Conservation (phyloP, 208 protist species). For the Acanthamoeba triangularis region DNA sequence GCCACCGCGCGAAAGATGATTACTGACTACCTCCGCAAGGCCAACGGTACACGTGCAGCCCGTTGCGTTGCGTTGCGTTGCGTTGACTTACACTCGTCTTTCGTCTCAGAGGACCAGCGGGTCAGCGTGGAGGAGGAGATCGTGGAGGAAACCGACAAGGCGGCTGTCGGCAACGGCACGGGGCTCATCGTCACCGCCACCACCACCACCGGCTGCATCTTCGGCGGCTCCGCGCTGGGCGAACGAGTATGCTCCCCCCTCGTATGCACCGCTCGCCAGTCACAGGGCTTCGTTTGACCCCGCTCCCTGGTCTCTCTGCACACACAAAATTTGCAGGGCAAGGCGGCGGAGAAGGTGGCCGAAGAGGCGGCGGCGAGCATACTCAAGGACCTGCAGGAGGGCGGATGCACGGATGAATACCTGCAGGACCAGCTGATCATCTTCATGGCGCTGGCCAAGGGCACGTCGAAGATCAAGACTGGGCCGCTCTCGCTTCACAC, state of each 20-base stretch:
- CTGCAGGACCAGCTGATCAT: constrained; percentile 88
- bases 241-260: background rate
- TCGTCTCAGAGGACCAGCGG: background rate
- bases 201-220: constrained; percentile 84
- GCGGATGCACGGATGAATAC: constrained; percentile 88
- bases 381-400: constrained; percentile 79
- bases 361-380: constrained; percentile 75
- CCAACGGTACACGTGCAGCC: constrained; percentile 2
- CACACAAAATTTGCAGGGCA: background rate
- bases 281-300: background rate
- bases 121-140: constrained; percentile 65
- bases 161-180: constrained; percentile 18
- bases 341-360: constrained; percentile 80
- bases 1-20: constrained; percentile 60
- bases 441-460: constrained; percentile 89
- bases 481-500: constrained; percentile 86
- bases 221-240: constrained; percentile 78
- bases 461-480: constrained; percentile 80
- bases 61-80: background rate
- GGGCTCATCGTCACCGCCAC: constrained; percentile 80
- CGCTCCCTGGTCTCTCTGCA: background rate
- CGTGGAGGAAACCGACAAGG: constrained; percentile 23
- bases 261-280: background rate
- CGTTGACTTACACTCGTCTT: background rate
- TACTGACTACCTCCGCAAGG: constrained; percentile 42